Percentiles rank a stretch among this genome's conserved stretches.
These are phyloP conservation scores for Xylariaceae sp. DNA, from an alignment of 2,329 filamentous ascomycete genomes.

Conservation along the genomic window DNA sequence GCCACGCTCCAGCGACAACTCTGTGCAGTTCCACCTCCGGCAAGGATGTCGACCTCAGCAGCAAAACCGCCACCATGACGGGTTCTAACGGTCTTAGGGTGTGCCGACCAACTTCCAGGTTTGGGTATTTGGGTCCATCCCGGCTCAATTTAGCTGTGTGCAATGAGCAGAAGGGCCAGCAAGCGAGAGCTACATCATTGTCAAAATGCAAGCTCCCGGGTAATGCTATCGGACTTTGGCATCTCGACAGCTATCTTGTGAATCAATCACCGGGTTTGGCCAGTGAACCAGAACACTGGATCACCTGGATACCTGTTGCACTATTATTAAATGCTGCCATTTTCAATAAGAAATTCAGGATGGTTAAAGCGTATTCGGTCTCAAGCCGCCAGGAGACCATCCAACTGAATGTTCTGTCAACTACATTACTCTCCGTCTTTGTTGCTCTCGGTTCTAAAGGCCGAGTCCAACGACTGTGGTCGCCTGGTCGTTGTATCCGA, in stretches of 20 bases:
- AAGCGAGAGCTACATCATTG: neutral
- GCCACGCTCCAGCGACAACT: too few species aligned
- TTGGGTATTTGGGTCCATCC: constrained; percentile 24
- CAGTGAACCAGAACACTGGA: too few species aligned
- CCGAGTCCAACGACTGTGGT: constrained; percentile 10
- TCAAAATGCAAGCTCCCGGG: neutral
- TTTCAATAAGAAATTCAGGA: too few species aligned
- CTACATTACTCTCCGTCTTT: constrained; percentile 44
- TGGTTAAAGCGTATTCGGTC: constrained; percentile 1
- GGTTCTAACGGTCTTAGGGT: constrained; percentile 28
- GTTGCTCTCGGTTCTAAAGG: constrained; percentile 43
- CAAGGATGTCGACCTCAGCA: neutral
- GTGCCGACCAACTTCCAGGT: too few species aligned
- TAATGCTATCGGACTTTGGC: constrained; percentile 38
- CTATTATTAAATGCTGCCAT: too few species aligned
- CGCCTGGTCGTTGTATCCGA: too few species aligned
- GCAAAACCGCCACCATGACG: constrained; percentile 29
- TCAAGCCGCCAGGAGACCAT: constrained; percentile 39
- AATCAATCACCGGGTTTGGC: too few species aligned
- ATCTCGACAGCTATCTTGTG: too few species aligned
- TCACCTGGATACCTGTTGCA: too few species aligned
- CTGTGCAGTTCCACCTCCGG: too few species aligned
- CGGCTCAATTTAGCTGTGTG: constrained; percentile 35
- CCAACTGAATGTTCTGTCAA: constrained; percentile 50
- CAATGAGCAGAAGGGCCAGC: constrained; percentile 27